Base-by-base conservation (phyloP, 2,329 filamentous ascomycete genomes). In the Capronia americana region DNA sequence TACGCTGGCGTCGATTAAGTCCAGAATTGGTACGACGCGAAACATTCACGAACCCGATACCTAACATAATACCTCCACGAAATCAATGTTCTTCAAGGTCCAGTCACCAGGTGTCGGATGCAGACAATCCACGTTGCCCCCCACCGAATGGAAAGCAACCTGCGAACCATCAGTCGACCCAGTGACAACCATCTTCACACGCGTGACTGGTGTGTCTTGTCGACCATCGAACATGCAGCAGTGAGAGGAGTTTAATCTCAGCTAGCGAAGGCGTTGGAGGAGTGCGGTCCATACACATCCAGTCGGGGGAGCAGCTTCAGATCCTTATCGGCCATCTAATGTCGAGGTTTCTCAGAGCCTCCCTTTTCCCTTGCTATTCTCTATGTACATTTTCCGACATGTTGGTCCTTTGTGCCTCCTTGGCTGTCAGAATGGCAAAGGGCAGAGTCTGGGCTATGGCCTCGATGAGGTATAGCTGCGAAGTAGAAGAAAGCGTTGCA, bases 1-100 rank as follows among this genome's bases (percentile, higher is more conserved):
- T 96, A 96, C 75, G 93, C 91, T 64, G 85, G 85, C 62, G 80
- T 87, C 50, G 84, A 88, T 70, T 87, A 79, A 69, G 32, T 34
- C n/a, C 17, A 55, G 38, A n/a, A 17, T n/a, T 8, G 38, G 20
- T n/a, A n/a, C 17, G 17, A 44, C 38, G 17, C 14, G 20, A n/a
- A 44, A 8, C 38, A 17, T 44, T n/a, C 17, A 20, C 38, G 17
- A 7, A n/a, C n/a, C 4, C n/a, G 14, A 6, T n/a, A 17, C 14
- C 38, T 7, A n/a, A 44, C 14, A 44, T 7, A n/a, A 44, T 44
- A n/a, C 38, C 14, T 44, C 34, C 38, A 44, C 14, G 2, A 44
- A 8, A 44, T 10, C 48, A 1, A 26, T 53, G 20, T 8, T 53
- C 48, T 14, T 28, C 8, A 53, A 12, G 38, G 38, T 44, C 5